Base-by-base conservation (phyloP, 2,329 filamentous ascomycete genomes). In the Trichoderma polysporum region DNA sequence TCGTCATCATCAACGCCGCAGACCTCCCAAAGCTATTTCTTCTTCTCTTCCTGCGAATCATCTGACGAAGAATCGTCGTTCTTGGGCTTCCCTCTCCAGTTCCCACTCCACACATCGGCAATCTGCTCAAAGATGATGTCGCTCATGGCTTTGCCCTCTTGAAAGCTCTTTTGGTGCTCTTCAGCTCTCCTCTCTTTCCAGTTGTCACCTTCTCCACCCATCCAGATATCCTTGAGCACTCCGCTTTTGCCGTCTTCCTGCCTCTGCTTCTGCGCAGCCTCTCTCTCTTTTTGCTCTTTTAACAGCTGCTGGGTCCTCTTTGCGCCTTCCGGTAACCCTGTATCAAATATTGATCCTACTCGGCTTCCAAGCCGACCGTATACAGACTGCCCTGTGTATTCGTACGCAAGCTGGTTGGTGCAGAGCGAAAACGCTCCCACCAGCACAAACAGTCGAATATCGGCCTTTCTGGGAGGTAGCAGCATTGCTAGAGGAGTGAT, bases 71-170 rank as follows among this genome's bases (percentile, higher is more conserved):
- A 7, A 2, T 56, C 61, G 27, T 64, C 49, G 27, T 70, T 73
- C 57, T 75, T 76, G 68, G 74, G 59, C 4, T 72, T 70, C 63
- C 68, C 76, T 69, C 72, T 74, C 75, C 72, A 79, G 61, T 78
- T 78, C 5, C 78, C 79, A 45, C 73, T 77, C 70, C 76, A 85
- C 13, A 86, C 86, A 69, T 88, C 85, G n/a, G 76, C 76, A 64
- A 88, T 78, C 75, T 88, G 85, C 9, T 86, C 84, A 68, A 82
- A 76, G 63, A 88, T 88, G 66, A 88, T 78, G 39, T 83, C 84
- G 68, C 82, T 83, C 73, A 86, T 81, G 3, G 85, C 85, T 71
- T 83, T 84, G 4, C 86, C 86, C 68, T 86, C 82, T 60, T 84
- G 80, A 45, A 88, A 74, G 66, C 83, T 85, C 75, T 82, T 82